phyloP scores from a whole-genome alignment of 2,329 filamentous ascomycete species.

The Aspergillus fischeri region DNA sequence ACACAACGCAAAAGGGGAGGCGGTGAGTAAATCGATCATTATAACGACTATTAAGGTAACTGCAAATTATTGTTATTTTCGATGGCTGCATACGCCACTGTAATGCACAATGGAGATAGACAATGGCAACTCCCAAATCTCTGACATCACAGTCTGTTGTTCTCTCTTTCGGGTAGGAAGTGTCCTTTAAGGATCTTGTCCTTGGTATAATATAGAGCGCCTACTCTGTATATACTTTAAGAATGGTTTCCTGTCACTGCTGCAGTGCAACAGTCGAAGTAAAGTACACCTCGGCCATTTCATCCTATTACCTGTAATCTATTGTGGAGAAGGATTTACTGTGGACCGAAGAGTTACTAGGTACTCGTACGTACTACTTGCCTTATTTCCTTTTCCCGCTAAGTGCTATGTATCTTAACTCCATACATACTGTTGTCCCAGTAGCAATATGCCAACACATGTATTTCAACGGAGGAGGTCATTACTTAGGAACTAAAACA shows the following conservation, averaged over 20 bases:
- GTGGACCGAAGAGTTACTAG: neutral
- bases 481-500: neutral
- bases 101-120: neutral
- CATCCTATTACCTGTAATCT: neutral
- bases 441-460: neutral
- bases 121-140: neutral
- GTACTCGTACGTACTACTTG: neutral
- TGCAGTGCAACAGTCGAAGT: neutral
- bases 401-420: neutral
- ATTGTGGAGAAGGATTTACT: neutral
- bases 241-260: neutral
- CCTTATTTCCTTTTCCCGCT: neutral
- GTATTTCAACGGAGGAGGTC: neutral
- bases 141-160: neutral
- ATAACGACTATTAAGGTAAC: neutral
- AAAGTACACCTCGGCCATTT: neutral
- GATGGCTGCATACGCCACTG: neutral
- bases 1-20: conserved; percentile 9
- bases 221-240: neutral
- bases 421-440: neutral
- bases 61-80: neutral
- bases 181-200: neutral
- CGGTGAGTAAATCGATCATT: conserved; percentile 7
- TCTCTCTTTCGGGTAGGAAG: neutral
- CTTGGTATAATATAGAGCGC: neutral